Conservation (phyloP, 2,329 filamentous ascomycete genomes). For the Phyllosticta citriasiana region DNA sequence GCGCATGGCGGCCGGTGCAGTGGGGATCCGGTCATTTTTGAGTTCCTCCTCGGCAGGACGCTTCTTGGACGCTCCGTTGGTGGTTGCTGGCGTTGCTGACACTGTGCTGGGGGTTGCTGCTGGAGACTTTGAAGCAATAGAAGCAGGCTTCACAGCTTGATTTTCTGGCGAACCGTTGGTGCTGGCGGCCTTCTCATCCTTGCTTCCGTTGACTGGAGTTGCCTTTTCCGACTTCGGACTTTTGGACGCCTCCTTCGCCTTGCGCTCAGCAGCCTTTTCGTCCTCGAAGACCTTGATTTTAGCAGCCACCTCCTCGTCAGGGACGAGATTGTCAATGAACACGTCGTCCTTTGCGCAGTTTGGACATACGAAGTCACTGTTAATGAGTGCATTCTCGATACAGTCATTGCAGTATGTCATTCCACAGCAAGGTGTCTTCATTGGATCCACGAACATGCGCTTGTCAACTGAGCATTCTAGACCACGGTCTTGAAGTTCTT, state of each 20-base stretch:
- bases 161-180: not conserved
- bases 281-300: slow-evolving; percentile 69
- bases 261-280: slow-evolving; percentile 38
- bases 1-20: slow-evolving; percentile 37
- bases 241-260: slow-evolving; percentile 30
- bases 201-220: slow-evolving; percentile 15
- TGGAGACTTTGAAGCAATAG: not conserved
- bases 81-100: slow-evolving; percentile 10
- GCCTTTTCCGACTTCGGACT: slow-evolving; percentile 30
- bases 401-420: slow-evolving; percentile 99
- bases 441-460: slow-evolving; percentile 95
- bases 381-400: slow-evolving; percentile 97
- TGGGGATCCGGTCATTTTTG: slow-evolving; percentile 32
- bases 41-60: slow-evolving; percentile 66
- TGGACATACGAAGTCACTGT: slow-evolving; percentile 95
- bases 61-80: slow-evolving; percentile 53
- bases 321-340: slow-evolving; percentile 78
- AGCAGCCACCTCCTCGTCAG: slow-evolving; percentile 66
- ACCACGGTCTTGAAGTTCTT: slow-evolving; percentile 78
- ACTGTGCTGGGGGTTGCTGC: slow-evolving; percentile 8
- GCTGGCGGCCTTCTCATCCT: not conserved
- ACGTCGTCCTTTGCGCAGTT: slow-evolving; percentile 85
- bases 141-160: slow-evolving; percentile 7
- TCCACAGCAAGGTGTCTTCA: slow-evolving; percentile 97
- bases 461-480: slow-evolving; percentile 94